A percentile compares a stretch with the other conserved stretches of the same genome.
These are phyloP conservation scores for Priceomyces castillae DNA, from an alignment of 805 yeast genomes.

Conservation along the genomic window DNA sequence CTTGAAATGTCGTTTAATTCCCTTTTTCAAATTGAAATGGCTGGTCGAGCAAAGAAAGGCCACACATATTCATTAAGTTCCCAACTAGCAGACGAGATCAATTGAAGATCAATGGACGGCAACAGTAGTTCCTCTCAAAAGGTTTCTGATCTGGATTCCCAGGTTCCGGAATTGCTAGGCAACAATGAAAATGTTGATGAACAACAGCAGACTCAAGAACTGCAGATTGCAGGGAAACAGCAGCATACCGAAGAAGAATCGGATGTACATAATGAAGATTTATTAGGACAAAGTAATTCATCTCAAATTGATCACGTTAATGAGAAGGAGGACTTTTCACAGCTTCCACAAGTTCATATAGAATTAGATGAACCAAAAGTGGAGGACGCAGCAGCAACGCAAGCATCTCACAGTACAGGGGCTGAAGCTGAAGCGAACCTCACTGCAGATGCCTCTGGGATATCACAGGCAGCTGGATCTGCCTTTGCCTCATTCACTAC, in stretches of 20 bases:
- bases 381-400: constrained; percentile 2
- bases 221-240: neutral
- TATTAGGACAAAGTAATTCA: neutral
- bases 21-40: neutral
- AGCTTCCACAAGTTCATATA: neutral
- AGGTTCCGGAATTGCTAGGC: neutral
- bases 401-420: neutral
- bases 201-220: neutral
- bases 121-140: neutral
- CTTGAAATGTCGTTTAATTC: neutral
- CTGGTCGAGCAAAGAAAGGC: neutral
- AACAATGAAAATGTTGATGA: neutral
- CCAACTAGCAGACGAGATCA: neutral
- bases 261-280: neutral
- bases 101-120: neutral
- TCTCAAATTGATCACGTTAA: neutral
- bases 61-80: neutral
- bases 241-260: neutral
- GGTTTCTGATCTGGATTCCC: neutral
- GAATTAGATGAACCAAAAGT: constrained; percentile 6
- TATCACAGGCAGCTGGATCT: neutral
- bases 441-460: constrained; percentile 1
- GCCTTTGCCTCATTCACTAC: constrained; percentile 27
- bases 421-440: neutral
- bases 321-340: neutral